Evolutionary conservation across 2,329 filamentous ascomycete genomes (phyloP).

Genomic region (Venturia pyrina): DNA sequence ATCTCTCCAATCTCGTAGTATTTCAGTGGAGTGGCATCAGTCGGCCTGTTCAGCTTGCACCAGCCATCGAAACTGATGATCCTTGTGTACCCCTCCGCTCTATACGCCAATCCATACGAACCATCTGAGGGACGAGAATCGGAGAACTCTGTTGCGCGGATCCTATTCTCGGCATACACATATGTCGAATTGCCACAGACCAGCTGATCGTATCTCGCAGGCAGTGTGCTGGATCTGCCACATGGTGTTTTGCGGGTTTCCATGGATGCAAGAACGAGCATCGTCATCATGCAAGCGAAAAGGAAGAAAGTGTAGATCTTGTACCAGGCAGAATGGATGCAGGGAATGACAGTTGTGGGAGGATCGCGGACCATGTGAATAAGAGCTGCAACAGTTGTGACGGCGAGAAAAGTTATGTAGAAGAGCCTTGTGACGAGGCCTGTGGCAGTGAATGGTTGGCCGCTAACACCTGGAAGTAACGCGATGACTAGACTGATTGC

Average conservation of each 20-base stretch:
- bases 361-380: not conserved
- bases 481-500: not conserved
- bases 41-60: no score
- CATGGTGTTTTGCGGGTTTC: not conserved
- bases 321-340: conserved; percentile 1
- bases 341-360: not conserved
- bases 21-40: no score
- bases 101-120: no score
- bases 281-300: not conserved
- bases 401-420: not conserved
- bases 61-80: no score
- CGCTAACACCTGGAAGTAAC: not conserved
- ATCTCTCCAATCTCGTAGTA: not conserved
- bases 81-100: no score
- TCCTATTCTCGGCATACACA: no score
- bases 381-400: not conserved
- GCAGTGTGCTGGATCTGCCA: not conserved
- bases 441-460: not conserved
- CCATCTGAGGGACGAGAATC: no score
- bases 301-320: not conserved
- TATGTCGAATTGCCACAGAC: not conserved
- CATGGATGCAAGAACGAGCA: not conserved
- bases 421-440: not conserved
- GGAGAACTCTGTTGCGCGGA: no score
- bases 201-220: not conserved